Evolutionary conservation across 768 basidiomycete species (phyloP), one percentile per base, ranked within the genome.

Genomic region (Cystobasidiopsis lactophilus): DNA sequence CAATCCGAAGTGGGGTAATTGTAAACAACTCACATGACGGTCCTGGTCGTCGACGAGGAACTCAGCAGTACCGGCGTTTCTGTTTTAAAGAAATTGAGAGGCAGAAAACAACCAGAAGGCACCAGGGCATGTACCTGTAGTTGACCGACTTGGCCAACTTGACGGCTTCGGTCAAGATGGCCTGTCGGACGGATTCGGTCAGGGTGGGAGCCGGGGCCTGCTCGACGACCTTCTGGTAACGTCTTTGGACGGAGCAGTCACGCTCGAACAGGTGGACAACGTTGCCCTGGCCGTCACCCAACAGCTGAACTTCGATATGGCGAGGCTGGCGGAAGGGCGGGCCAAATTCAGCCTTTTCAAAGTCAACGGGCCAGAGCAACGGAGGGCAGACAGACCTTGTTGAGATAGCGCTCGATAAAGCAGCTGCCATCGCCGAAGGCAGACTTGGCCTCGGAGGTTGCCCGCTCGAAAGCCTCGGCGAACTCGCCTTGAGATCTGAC

Each of bases 351-450:
- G 14, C 9, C 46, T n/a, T n/a, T n/a, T n/a, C 38, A 39, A 39
- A 39, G 38, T 26, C 9, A 18, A n/a, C n/a, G n/a, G n/a, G n/a
- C n/a, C n/a, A n/a, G n/a, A n/a, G n/a, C n/a, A n/a, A 10, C 19
- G 11, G 35, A 13, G n/a, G 14, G 2, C 10, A 18, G 2, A 11
- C 19, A 51, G 47, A 59, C 50, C 44, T 82, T 83, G 67, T 95
- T 89, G 51, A 96, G 75, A 73, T 85, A 88, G 60, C 89, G 85
- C 64, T 96, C 93, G 65, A 96, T 93, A 70, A 98, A 96, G 58
- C 96, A 93, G 29, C 89, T 96, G 30, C 93, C 93, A 63, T 98
- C 86, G 51, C 93, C 93, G 65, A 98, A 98, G 18, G 93, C 88
- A 47, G 85, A 76, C 68, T 80, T 95, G 57, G 93, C 93, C 67